Percentiles rank a stretch among this genome's conserved stretches.
phyloP scores from a whole-genome alignment of 2,329 filamentous ascomycete species.

The Epichloe elymi region DNA sequence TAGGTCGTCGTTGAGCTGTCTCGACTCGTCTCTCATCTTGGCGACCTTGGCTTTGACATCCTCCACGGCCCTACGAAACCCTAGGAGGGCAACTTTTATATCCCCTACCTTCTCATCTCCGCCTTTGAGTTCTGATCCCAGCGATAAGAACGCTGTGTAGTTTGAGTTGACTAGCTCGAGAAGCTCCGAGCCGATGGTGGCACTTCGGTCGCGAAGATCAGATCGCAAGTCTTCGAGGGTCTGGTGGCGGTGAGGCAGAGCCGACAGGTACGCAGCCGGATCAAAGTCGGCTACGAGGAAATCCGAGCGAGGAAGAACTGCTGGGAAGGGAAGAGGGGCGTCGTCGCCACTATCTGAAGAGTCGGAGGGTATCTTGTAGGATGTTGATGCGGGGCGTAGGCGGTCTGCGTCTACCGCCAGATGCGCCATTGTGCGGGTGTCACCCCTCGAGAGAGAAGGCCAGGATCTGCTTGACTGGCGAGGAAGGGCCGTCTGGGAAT shows the following conservation, averaged over 20 bases:
- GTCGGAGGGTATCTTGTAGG: slow-evolving; percentile 6
- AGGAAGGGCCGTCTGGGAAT: not conserved
- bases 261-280: slow-evolving; percentile 66
- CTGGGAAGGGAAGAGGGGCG: slow-evolving; percentile 72
- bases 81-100: slow-evolving; percentile 72
- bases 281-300: slow-evolving; percentile 72
- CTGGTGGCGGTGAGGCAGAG: slow-evolving; percentile 77
- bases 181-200: slow-evolving; percentile 71
- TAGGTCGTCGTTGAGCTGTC: slow-evolving; percentile 51
- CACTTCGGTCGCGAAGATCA: slow-evolving; percentile 70
- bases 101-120: slow-evolving; percentile 89
- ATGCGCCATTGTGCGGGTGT: slow-evolving; percentile 4
- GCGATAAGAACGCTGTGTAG: slow-evolving; percentile 77
- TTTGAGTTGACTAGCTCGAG: slow-evolving; percentile 92
- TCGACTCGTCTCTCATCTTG: slow-evolving; percentile 50
- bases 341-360: slow-evolving; percentile 38
- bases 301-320: slow-evolving; percentile 66
- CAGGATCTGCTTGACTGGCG: slow-evolving; percentile 1
- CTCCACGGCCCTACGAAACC: slow-evolving; percentile 72
- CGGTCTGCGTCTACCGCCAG: not conserved
- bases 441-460: not conserved
- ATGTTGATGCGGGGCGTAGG: slow-evolving; percentile 7
- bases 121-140: slow-evolving; percentile 70
- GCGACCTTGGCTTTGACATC: slow-evolving; percentile 55
- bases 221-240: slow-evolving; percentile 85